Percentiles rank a stretch among this genome's conserved stretches.
Evolutionary conservation across 148 eudicot genomes (phyloP).

Genomic region (Gaultheria prostrata): DNA sequence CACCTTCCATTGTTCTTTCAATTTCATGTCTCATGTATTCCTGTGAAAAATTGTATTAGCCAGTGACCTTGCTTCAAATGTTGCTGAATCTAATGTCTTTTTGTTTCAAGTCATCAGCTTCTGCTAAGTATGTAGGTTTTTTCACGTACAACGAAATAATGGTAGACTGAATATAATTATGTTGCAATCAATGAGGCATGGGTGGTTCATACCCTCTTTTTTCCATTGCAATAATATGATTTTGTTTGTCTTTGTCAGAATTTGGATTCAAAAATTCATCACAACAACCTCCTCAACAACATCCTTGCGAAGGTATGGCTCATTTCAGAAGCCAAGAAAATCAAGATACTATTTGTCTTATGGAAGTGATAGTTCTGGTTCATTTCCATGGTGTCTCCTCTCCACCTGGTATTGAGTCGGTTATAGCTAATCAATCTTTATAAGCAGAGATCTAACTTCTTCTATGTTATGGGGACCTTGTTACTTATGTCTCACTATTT

Average conservation of each 20-base stretch:
- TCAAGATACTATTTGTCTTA: conserved; percentile 3
- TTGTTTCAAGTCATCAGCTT: background rate
- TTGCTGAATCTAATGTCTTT: background rate
- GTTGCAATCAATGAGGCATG: background rate
- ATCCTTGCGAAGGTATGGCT: conserved; percentile 81
- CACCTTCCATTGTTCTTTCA: background rate
- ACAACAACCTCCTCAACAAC: conserved; percentile 87
- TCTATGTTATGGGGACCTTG: background rate
- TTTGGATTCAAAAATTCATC: conserved; percentile 93
- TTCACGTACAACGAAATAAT: background rate
- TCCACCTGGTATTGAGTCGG: background rate
- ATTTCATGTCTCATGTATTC: background rate
- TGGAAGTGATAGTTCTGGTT: background rate
- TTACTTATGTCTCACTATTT: background rate
- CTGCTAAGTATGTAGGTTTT: background rate
- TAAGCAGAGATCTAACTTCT: background rate
- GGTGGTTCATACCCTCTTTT: background rate
- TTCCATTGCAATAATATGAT: background rate
- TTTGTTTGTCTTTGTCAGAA: conserved; percentile 37
- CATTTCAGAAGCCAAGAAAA: background rate
- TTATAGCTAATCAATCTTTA: background rate
- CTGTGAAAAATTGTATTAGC: background rate
- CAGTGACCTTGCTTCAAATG: background rate
- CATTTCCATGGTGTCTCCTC: background rate
- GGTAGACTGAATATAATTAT: background rate